These are phyloP conservation scores for Coemansia sp. DNA, from an alignment of 192 early-diverging fungal genomes.

Conservation along the genomic window DNA sequence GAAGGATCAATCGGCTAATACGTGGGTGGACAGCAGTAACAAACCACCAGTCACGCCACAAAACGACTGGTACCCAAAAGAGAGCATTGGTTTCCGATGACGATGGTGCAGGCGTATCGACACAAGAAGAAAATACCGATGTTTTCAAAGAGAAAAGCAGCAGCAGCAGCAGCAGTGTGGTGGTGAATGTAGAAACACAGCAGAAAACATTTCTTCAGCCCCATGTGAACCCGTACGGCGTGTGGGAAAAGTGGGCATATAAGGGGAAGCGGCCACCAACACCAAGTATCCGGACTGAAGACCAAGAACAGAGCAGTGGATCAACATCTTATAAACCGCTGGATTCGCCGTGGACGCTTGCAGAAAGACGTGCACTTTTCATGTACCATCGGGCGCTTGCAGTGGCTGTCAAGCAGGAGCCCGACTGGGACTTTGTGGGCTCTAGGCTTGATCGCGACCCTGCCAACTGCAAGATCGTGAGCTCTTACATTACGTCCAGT, in stretches of 20 bases:
- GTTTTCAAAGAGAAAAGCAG: no score
- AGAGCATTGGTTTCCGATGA: no score
- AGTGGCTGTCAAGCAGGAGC: neutral
- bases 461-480: slow-evolving; percentile 14
- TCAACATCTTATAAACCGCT: neutral
- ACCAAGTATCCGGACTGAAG: neutral
- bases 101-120: no score
- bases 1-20: no score
- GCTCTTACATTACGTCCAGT: slow-evolving; percentile 1
- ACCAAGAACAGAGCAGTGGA: neutral
- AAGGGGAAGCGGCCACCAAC: neutral
- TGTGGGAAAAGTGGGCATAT: neutral
- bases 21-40: no score
- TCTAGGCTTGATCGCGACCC: slow-evolving; percentile 5
- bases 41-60: no score
- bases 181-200: neutral
- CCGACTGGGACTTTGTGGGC: slow-evolving; percentile 17
- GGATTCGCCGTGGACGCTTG: slow-evolving; percentile 14
- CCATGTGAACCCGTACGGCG: slow-evolving; percentile 6
- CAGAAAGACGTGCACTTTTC: slow-evolving; percentile 27
- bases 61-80: no score
- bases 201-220: slow-evolving; percentile 7
- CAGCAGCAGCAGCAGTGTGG: no score
- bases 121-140: no score
- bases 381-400: slow-evolving; percentile 10